Evolutionary conservation across 495 filamentous ascomycete species (phyloP), one percentile per base, ranked within the genome.

Genomic region (Talaromyces liani): DNA sequence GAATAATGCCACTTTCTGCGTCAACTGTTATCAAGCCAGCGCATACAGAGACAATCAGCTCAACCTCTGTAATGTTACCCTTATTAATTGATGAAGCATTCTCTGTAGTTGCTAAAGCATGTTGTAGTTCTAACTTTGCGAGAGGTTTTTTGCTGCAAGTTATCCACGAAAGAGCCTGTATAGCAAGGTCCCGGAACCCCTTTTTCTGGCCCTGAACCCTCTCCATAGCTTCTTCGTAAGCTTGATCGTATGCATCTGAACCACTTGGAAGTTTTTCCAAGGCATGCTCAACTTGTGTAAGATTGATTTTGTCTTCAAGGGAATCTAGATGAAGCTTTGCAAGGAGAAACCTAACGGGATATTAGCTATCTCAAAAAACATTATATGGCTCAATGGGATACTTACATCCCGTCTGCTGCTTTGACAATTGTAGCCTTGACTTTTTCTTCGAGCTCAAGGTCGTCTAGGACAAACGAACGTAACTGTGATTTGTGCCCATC

Each of bases 1-100:
- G 79, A 54, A 84, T 71, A 25, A 80, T 68, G 8, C 63, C 22
- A 62, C 73, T 83, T 22, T 75, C 66, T 36, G 59, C 49, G 25
- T 87, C 80, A 18, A 84, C 56, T 0, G 70, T 78, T 2, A 86
- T 75, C 16, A 88, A 66, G 0, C 84, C 84, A 22, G 73, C 77
- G 67, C 83, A 85, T 0, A 77, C 71, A 5, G 80, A 81, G 0
- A 77, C 49, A 12, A 85, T 63, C 6, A 74, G 51, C 39, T 31
- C 29, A 31, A 31, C 6, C 29, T 31, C 29, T 31, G 29, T 31
- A 7, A 31, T 31, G 29, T 31, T 31, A 7, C 29, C 29, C 29
- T 31, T 31, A 31, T 31, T 6, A 31, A 31, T 31, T 7, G 29
- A 12, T 36, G 33, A 36, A 6, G 33, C 9, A 12, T 27, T 79